Evolutionary conservation across 768 basidiomycete species (phyloP).

Genomic region (Russula dissimulans): DNA sequence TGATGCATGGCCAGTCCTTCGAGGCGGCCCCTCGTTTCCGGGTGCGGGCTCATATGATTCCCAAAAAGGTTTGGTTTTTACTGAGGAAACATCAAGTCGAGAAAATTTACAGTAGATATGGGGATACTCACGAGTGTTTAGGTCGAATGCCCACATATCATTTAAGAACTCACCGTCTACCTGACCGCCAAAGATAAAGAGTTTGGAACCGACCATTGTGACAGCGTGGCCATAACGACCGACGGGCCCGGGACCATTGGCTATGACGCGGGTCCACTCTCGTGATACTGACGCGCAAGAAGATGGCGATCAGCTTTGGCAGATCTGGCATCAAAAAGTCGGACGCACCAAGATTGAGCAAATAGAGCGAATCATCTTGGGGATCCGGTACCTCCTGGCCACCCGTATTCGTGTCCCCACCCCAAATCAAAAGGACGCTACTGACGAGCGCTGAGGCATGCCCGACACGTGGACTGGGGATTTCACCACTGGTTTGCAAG

Average conservation of each 20-base stretch:
- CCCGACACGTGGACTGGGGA: conserved; percentile 87
- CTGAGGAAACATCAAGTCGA: conserved; percentile 31
- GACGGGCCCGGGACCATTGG: conserved; percentile 65
- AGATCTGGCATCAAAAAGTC: neutral
- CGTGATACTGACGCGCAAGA: conserved; percentile 53
- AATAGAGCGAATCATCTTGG: conserved; percentile 89
- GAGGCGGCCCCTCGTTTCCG: conserved; percentile 57
- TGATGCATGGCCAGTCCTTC: conserved; percentile 87
- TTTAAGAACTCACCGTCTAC: conserved; percentile 91
- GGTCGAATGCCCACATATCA: conserved; percentile 93
- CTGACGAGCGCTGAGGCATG: conserved; percentile 95
- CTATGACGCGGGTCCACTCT: conserved; percentile 88
- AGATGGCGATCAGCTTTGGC: neutral
- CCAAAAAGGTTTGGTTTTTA: conserved; percentile 80
- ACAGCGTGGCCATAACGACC: conserved; percentile 97
- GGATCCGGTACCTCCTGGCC: conserved; percentile 54
- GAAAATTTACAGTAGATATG: neutral
- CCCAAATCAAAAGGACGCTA: conserved; percentile 95
- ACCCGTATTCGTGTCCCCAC: conserved; percentile 89
- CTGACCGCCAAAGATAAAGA: conserved; percentile 95
- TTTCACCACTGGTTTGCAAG: conserved; percentile 80
- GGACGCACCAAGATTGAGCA: conserved; percentile 82
- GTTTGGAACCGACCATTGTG: conserved; percentile 82
- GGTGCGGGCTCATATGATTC: conserved; percentile 57
- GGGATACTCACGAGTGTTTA: conserved; percentile 70